These are phyloP conservation scores for Xylaria sp. DNA, from an alignment of 2,329 filamentous ascomycete genomes.

Conservation along the genomic window DNA sequence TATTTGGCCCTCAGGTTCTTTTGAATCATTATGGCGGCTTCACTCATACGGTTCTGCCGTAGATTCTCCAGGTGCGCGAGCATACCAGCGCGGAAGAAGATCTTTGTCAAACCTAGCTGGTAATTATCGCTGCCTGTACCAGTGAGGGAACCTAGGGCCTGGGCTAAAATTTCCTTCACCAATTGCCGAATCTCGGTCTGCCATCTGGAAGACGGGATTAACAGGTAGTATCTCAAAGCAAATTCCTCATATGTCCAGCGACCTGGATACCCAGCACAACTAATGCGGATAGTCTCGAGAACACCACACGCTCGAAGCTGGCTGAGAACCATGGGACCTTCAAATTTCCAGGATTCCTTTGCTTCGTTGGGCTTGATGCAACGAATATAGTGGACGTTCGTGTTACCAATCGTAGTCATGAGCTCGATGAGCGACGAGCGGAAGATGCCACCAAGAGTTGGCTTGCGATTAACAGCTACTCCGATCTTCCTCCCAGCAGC, in stretches of 20 bases:
- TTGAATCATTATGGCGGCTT: slow-evolving; percentile 96
- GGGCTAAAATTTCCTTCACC: slow-evolving; percentile 90
- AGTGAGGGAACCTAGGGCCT: slow-evolving; percentile 83
- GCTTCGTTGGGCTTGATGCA: slow-evolving; percentile 99
- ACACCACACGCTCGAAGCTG: slow-evolving; percentile 98
- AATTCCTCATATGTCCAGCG: slow-evolving; percentile 99
- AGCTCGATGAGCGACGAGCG: slow-evolving; percentile 97
- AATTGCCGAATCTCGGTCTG: slow-evolving; percentile 93
- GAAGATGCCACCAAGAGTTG: slow-evolving; percentile 97
- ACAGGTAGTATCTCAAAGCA: slow-evolving; percentile 96
- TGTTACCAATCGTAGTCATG: slow-evolving; percentile 97
- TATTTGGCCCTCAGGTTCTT: slow-evolving; percentile 98
- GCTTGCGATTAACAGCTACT: slow-evolving; percentile 93
- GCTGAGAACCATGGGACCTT: slow-evolving; percentile 97
- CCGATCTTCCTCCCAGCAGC: slow-evolving; percentile 86
- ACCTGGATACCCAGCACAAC: slow-evolving; percentile 95
- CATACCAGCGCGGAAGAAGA: slow-evolving; percentile 99
- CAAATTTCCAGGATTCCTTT: slow-evolving; percentile 97
- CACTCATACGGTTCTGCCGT: slow-evolving; percentile 88
- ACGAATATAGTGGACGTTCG: slow-evolving; percentile 98
- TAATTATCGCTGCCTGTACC: slow-evolving; percentile 89
- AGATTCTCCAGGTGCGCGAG: slow-evolving; percentile 96
- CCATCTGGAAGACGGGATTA: slow-evolving; percentile 90
- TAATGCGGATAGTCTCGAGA: slow-evolving; percentile 96
- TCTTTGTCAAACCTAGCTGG: slow-evolving; percentile 96